These are phyloP conservation scores for Moringa oleifera DNA, from an alignment of 345 rosid species.

Conservation along the genomic window DNA sequence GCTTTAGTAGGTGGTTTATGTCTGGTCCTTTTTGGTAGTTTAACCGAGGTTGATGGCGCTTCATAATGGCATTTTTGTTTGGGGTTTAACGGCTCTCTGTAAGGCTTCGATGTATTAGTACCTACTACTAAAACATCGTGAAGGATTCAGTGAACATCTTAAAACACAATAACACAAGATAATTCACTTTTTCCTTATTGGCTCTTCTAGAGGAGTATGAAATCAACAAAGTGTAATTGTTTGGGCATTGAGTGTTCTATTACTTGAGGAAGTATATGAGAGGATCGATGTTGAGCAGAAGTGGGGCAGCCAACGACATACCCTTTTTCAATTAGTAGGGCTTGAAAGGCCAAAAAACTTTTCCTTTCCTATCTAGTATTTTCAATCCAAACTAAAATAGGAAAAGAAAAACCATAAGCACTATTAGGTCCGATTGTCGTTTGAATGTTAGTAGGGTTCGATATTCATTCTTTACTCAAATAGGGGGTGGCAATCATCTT, in stretches of 20 bases:
- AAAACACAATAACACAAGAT: not conserved
- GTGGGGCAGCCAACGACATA: too few species aligned
- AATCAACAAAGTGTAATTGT: conserved; percentile 4
- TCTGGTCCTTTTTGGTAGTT: not conserved
- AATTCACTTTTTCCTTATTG: not conserved
- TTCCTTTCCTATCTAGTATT: too few species aligned
- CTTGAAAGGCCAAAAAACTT: too few species aligned
- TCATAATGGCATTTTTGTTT: not conserved
- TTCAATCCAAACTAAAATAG: too few species aligned
- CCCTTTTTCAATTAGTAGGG: too few species aligned
- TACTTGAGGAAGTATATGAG: too few species aligned
- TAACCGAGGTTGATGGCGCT: not conserved
- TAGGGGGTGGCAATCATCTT: not conserved
- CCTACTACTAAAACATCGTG: conserved; percentile 4
- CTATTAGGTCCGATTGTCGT: not conserved
- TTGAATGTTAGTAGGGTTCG: not conserved
- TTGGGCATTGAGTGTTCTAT: not conserved
- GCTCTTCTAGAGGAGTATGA: conserved; percentile 1
- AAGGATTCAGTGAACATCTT: conserved; percentile 4
- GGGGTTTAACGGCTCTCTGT: not conserved
- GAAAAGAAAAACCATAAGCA: too few species aligned
- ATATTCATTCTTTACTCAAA: not conserved
- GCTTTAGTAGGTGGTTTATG: too few species aligned
- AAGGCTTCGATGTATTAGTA: too few species aligned
- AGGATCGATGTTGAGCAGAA: too few species aligned